phyloP scores from a whole-genome alignment of 1,284 basidiomycete species.

The Apiotrichum gamsii region DNA sequence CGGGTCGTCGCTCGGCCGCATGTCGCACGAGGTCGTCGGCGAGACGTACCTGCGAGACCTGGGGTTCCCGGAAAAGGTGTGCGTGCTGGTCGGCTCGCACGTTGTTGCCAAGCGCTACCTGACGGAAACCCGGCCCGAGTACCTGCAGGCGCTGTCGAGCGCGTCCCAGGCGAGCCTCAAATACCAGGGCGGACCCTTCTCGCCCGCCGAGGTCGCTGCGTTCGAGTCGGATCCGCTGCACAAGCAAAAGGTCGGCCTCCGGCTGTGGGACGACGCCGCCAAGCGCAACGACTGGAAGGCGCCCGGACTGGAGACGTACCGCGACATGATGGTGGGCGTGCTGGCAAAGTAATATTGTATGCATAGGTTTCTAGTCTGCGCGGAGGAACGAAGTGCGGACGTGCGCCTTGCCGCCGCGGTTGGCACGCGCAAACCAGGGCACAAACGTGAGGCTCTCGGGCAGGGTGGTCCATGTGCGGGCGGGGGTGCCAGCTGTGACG shows the following conservation, averaged over 20 bases:
- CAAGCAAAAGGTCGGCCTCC: conserved; percentile 29
- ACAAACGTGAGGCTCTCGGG: conserved; percentile 19
- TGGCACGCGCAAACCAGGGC: conserved; percentile 37
- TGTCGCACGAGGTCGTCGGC: conserved; percentile 32
- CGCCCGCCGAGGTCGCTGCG: conserved; percentile 18
- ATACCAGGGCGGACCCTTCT: conserved; percentile 37
- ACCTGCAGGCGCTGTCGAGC: conserved; percentile 21
- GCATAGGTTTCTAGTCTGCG: conserved; percentile 2
- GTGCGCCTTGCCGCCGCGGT: conserved; percentile 26
- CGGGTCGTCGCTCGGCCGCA: conserved; percentile 23
- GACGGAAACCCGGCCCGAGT: conserved; percentile 22
- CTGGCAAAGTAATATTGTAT: no score
- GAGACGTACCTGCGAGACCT: conserved; percentile 26
- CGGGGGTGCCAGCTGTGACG: conserved; percentile 4
- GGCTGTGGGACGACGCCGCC: conserved; percentile 36
- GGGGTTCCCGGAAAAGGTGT: conserved; percentile 34
- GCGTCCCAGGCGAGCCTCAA: conserved; percentile 28
- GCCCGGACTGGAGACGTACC: conserved; percentile 22
- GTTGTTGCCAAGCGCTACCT: conserved; percentile 37
- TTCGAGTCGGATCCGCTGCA: conserved; percentile 28
- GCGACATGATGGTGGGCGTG: conserved; percentile 6
- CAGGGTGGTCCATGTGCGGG: conserved; percentile 11
- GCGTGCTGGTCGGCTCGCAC: conserved; percentile 32
- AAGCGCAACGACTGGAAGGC: conserved; percentile 25
- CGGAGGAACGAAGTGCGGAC: conserved; percentile 23